phyloP scores from a whole-genome alignment of 2,329 filamentous ascomycete species.

The Sordariomycetes sp. region DNA sequence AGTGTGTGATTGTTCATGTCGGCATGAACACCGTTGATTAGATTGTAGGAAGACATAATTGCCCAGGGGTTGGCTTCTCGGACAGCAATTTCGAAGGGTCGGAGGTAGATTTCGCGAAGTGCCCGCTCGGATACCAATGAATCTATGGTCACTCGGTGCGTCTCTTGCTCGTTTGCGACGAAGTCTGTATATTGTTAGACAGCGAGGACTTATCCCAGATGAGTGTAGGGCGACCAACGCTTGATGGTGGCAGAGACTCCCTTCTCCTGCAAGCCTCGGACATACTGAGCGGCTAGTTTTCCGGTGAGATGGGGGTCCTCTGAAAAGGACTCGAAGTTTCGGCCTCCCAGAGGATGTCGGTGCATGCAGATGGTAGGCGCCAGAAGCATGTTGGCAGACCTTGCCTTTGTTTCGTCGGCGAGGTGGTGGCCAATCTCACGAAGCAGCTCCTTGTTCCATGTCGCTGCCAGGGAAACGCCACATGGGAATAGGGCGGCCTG shows the following conservation, averaged over 20 bases:
- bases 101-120: conserved; percentile 61
- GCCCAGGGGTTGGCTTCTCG: conserved; percentile 60
- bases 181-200: conserved; percentile 33
- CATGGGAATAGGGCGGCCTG: conserved; percentile 71
- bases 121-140: conserved; percentile 54
- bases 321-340: conserved; percentile 80
- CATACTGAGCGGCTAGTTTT: conserved; percentile 60
- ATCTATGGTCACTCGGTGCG: conserved; percentile 53
- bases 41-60: conserved; percentile 59
- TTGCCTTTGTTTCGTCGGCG: conserved; percentile 60
- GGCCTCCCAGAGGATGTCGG: conserved; percentile 69
- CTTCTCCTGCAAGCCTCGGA: conserved; percentile 62
- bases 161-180: conserved; percentile 65
- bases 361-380: conserved; percentile 77
- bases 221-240: conserved; percentile 31
- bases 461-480: conserved; percentile 66
- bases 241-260: conserved; percentile 71
- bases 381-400: conserved; percentile 63
- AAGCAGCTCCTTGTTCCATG: conserved; percentile 65
- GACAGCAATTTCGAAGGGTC: conserved; percentile 63
- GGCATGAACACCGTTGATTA: conserved; percentile 52
- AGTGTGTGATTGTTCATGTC: conserved; percentile 45
- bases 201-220: not conserved
- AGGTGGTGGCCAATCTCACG: conserved; percentile 60
- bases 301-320: conserved; percentile 73